Conservation (phyloP, 1,284 basidiomycete genomes). For the Papiliotrema fonsecae region DNA sequence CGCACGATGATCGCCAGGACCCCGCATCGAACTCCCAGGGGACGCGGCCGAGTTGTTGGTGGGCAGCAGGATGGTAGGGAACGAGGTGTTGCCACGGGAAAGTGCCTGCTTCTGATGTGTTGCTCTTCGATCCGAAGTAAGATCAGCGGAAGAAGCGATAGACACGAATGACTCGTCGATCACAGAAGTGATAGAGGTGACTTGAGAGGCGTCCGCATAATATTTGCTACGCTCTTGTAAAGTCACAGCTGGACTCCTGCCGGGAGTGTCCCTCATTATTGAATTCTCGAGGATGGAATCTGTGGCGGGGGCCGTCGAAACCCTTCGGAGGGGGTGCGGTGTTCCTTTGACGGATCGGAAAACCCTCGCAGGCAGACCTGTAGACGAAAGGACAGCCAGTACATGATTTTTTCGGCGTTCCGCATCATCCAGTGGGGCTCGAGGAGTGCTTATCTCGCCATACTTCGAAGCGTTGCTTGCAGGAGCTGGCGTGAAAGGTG, state of each 20-base stretch:
- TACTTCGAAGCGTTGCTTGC: slow-evolving; percentile 13
- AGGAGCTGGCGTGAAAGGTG: slow-evolving; percentile 27
- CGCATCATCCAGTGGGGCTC: slow-evolving; percentile 31
- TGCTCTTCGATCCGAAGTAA: slow-evolving; percentile 41
- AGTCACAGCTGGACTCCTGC: too few species aligned
- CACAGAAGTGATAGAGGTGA: slow-evolving; percentile 9
- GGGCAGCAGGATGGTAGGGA: slow-evolving; percentile 37
- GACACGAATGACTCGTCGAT: slow-evolving; percentile 44
- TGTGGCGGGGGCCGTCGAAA: slow-evolving; percentile 22
- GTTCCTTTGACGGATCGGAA: slow-evolving; percentile 22
- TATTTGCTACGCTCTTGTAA: not conserved
- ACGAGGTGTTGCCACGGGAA: slow-evolving; percentile 39
- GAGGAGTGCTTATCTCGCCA: slow-evolving; percentile 26
- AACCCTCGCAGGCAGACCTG: slow-evolving; percentile 20
- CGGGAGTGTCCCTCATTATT: not conserved
- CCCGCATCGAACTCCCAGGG: slow-evolving; percentile 21
- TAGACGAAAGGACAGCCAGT: slow-evolving; percentile 33
- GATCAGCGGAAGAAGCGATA: slow-evolving; percentile 43
- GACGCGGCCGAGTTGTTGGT: slow-evolving; percentile 14
- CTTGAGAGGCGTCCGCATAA: slow-evolving; percentile 5
- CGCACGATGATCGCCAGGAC: slow-evolving; percentile 28
- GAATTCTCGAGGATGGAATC: slow-evolving; percentile 28
- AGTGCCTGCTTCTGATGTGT: slow-evolving; percentile 14
- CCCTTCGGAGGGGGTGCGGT: slow-evolving; percentile 34
- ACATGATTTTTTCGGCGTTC: slow-evolving; percentile 39